Evolutionary conservation across 352 stramenopile genomes (phyloP).

Genomic region (Phytophthora tubulina): DNA sequence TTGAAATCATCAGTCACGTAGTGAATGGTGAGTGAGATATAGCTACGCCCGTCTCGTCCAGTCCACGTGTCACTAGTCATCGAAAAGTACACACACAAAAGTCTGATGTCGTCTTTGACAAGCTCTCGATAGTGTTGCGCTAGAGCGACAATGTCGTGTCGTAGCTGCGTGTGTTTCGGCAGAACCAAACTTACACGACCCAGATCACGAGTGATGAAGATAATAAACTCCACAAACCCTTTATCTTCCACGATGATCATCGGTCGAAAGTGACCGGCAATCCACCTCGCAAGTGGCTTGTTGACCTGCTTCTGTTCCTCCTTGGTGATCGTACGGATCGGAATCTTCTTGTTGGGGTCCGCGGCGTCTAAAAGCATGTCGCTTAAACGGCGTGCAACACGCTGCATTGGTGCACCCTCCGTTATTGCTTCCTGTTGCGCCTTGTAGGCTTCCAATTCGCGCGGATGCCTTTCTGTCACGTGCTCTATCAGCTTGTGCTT

Average conservation of each 20-base stretch:
- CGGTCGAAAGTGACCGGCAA: conserved; percentile 21
- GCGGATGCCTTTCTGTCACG: neutral
- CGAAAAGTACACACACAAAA: conserved; percentile 22
- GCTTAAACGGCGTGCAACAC: neutral
- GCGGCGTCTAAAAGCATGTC: neutral
- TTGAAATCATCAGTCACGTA: conserved; percentile 7
- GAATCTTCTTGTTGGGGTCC: neutral
- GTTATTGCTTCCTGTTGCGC: neutral
- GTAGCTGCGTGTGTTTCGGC: conserved; percentile 8
- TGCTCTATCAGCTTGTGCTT: conserved; percentile 18
- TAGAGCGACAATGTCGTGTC: conserved; percentile 10
- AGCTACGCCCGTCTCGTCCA: conserved; percentile 7
- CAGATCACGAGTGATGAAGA: conserved; percentile 12
- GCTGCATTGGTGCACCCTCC: neutral
- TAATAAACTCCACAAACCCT: conserved; percentile 25
- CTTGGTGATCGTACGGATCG: neutral
- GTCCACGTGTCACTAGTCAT: conserved; percentile 27
- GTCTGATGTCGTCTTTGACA: conserved; percentile 5
- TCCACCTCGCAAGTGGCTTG: conserved; percentile 7
- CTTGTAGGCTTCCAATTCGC: neutral
- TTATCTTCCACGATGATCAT: conserved; percentile 26
- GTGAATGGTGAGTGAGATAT: conserved; percentile 26
- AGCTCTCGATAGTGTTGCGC: conserved; percentile 1
- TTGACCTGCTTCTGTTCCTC: conserved; percentile 10
- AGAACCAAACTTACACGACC: conserved; percentile 1